phyloP scores from a whole-genome alignment of 2,329 filamentous ascomycete genomes.

The Ampelomyces quisqualis region DNA sequence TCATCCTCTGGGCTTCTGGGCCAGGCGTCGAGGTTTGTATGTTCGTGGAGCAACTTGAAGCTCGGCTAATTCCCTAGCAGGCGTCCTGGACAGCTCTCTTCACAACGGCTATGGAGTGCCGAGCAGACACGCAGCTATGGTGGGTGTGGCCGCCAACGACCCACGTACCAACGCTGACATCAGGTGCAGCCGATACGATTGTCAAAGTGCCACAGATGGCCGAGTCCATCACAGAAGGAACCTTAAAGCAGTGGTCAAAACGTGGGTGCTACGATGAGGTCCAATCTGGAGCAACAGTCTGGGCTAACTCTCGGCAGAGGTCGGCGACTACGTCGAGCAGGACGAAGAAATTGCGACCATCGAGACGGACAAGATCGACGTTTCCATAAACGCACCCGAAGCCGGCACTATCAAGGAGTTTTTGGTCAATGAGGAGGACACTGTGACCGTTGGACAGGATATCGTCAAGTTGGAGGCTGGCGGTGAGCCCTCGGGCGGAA shows the following conservation, averaged over 20 bases:
- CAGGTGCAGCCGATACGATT: slow-evolving; percentile 66
- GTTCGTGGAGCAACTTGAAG: slow-evolving; percentile 9
- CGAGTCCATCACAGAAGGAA: slow-evolving; percentile 97
- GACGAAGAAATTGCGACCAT: slow-evolving; percentile 99
- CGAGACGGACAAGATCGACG: slow-evolving; percentile 99
- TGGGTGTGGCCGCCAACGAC: slow-evolving; percentile 7
- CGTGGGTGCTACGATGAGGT: slow-evolving; percentile 41
- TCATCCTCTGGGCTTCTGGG: slow-evolving; percentile 36
- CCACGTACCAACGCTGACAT: slow-evolving; percentile 3
- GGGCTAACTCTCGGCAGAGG: slow-evolving; percentile 51
- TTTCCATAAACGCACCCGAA: slow-evolving; percentile 91
- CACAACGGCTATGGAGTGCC: slow-evolving; percentile 28
- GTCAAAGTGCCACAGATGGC: slow-evolving; percentile 98
- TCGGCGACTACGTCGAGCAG: slow-evolving; percentile 90
- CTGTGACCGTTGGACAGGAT: slow-evolving; percentile 90
- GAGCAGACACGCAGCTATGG: slow-evolving; percentile 42
- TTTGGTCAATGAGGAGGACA: slow-evolving; percentile 90
- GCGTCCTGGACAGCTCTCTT: slow-evolving; percentile 31
- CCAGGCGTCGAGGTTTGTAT: slow-evolving; percentile 32
- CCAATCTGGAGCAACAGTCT: neutral
- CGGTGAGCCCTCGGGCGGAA: slow-evolving; percentile 53
- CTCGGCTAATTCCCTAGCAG: slow-evolving; percentile 23
- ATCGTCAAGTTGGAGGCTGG: slow-evolving; percentile 79
- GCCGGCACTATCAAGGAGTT: slow-evolving; percentile 90
- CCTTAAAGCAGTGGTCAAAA: slow-evolving; percentile 93